Conservation (phyloP, 768 basidiomycete genomes). For the Pholiota molesta region DNA sequence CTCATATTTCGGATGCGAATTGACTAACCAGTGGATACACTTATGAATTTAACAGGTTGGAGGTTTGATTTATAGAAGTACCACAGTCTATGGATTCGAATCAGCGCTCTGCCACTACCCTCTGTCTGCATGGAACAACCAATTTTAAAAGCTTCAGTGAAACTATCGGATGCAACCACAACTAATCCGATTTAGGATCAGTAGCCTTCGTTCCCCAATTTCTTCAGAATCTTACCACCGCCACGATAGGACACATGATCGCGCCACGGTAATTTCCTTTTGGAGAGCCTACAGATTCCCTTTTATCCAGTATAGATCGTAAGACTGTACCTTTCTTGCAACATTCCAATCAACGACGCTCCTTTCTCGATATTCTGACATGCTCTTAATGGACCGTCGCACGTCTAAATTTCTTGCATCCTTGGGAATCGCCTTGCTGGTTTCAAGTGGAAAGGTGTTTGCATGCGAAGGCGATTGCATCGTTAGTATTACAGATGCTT, state of each 20-base stretch:
- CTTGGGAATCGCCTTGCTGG: constrained; percentile 20
- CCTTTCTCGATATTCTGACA: not conserved
- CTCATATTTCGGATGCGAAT: too few species aligned
- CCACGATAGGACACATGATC: not conserved
- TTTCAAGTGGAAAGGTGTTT: constrained; percentile 32
- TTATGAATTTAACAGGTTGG: too few species aligned
- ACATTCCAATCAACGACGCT: not conserved
- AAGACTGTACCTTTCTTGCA: not conserved
- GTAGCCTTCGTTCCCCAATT: not conserved
- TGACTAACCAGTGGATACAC: too few species aligned
- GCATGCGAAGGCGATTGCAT: constrained; percentile 79
- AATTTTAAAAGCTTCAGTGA: too few species aligned
- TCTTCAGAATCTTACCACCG: not conserved
- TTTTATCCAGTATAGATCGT: not conserved
- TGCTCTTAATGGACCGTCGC: not conserved
- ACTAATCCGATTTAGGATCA: too few species aligned
- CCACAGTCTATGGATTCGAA: too few species aligned
- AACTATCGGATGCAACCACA: too few species aligned
- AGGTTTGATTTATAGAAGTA: too few species aligned
- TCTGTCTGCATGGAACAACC: too few species aligned
- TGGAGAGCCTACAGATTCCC: not conserved
- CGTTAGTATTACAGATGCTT: constrained; percentile 56
- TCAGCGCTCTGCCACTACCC: too few species aligned
- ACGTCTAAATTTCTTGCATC: not conserved
- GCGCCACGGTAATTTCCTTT: not conserved